Percentiles rank a stretch among this genome's conserved stretches.
These are phyloP conservation scores for Takashimella koratensis DNA, from an alignment of 1,284 basidiomycete species.

Conservation along the genomic window DNA sequence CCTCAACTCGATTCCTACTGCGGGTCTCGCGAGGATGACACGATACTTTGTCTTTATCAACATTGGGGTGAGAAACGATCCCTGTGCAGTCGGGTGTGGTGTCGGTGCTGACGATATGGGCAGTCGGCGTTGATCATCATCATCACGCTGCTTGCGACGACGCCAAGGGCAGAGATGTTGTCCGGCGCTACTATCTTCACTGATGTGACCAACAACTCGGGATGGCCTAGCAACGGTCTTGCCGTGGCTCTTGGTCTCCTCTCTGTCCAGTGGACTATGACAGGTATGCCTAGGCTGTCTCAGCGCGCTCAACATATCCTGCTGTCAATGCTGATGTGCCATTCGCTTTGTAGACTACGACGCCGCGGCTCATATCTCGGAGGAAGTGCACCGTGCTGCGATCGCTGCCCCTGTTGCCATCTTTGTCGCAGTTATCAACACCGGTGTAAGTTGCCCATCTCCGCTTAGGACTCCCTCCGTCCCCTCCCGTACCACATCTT, in stretches of 20 bases:
- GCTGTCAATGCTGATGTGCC: constrained; percentile 55
- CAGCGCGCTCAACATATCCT: background rate
- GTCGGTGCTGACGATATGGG: background rate
- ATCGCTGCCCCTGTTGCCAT: constrained; percentile 81
- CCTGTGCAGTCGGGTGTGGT: background rate
- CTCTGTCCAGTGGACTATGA: constrained; percentile 85
- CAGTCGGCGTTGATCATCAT: constrained; percentile 59
- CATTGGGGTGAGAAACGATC: constrained; percentile 61
- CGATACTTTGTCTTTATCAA: constrained; percentile 83
- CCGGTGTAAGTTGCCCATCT: constrained; percentile 62
- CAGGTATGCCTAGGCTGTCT: constrained; percentile 26
- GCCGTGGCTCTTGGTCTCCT: constrained; percentile 83
- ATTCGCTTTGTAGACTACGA: constrained; percentile 45
- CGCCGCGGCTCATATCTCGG: constrained; percentile 76
- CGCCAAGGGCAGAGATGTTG: constrained; percentile 75
- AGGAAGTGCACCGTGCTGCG: constrained; percentile 84
- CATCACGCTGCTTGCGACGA: constrained; percentile 76
- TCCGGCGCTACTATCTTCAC: constrained; percentile 68
- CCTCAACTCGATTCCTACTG: constrained; percentile 69
- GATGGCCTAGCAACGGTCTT: constrained; percentile 73
- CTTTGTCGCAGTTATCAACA: constrained; percentile 80
- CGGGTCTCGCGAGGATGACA: constrained; percentile 71
- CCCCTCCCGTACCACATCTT: no score
- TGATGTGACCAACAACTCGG: constrained; percentile 55
- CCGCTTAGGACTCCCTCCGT: no score